A percentile compares a stretch with the other conserved stretches of the same genome.
Conservation (phyloP, 148 eudicot species). For the Fagopyrum esculentum region DNA sequence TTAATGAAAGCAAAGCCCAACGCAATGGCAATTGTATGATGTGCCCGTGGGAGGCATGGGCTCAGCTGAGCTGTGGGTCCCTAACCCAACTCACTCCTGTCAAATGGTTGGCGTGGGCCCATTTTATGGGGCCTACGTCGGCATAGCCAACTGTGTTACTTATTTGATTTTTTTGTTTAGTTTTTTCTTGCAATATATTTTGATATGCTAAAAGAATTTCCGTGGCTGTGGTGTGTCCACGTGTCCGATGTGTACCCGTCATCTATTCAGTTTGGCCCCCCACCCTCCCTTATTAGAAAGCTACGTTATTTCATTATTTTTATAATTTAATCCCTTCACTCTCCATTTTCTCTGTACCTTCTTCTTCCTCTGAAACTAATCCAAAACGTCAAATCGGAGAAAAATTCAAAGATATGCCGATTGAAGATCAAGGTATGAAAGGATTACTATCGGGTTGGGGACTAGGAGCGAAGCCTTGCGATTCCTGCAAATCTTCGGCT, state of each 20-base stretch:
- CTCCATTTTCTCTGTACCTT: background rate
- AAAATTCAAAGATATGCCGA: background rate
- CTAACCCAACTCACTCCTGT: background rate
- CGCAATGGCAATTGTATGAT: background rate
- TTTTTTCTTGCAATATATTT: background rate
- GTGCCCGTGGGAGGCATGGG: constrained; percentile 6
- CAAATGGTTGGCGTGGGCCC: background rate
- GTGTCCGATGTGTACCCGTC: constrained; percentile 21
- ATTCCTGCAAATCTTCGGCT: constrained; percentile 44
- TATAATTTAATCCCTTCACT: background rate
- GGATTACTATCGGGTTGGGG: constrained; percentile 28
- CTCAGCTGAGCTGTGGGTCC: background rate
- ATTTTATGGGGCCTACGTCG: background rate
- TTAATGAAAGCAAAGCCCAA: background rate
- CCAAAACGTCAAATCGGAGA: background rate
- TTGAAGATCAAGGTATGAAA: constrained; percentile 12
- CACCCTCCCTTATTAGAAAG: background rate
- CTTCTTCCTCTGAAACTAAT: background rate
- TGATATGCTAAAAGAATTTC: constrained; percentile 12
- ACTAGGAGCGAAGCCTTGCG: constrained; percentile 40
- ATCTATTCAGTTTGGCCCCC: constrained; percentile 10
- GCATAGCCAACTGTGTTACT: background rate
- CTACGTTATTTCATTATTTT: background rate
- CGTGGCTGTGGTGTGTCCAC: constrained; percentile 23
- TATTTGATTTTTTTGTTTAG: background rate